phyloP scores from a whole-genome alignment of 1,139 yeast species.

The Saccharomycopsis phalli region DNA sequence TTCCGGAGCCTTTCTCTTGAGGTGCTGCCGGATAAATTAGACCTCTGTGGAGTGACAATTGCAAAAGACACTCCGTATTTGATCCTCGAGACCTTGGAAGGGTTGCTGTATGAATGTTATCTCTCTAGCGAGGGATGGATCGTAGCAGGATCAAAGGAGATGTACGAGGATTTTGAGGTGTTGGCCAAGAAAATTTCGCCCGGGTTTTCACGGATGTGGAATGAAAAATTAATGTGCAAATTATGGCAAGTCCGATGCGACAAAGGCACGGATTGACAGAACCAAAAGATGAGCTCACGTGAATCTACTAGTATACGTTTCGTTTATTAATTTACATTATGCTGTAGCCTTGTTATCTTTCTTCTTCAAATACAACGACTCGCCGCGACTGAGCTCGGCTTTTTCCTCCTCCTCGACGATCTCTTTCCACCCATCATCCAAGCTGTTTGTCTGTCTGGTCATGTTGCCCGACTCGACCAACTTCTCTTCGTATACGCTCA shows the following conservation, averaged over 20 bases:
- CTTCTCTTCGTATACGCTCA: constrained; percentile 56
- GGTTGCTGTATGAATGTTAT: no score
- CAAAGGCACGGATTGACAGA: not conserved
- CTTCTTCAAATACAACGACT: not conserved
- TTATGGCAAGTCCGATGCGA: no score
- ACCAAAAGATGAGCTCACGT: no score
- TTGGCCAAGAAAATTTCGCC: constrained; percentile 35
- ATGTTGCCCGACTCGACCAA: constrained; percentile 24
- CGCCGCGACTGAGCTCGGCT: constrained; percentile 25
- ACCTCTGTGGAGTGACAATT: no score
- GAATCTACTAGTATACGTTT: no score
- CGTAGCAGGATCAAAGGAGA: constrained; percentile 4
- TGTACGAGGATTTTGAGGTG: constrained; percentile 40
- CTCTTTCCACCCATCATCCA: constrained; percentile 36
- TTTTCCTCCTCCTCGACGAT: constrained; percentile 33
- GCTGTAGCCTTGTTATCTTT: not conserved
- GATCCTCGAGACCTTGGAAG: no score
- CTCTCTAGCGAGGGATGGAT: not conserved
- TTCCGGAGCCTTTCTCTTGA: no score
- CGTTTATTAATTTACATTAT: no score
- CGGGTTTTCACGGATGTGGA: constrained; percentile 30
- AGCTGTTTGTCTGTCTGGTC: constrained; percentile 33
- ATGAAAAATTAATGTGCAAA: no score
- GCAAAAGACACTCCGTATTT: no score
- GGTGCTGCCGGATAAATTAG: no score